These are phyloP conservation scores for Limonomyces culmigenus DNA, from an alignment of 1,284 basidiomycete genomes.

Conservation along the genomic window DNA sequence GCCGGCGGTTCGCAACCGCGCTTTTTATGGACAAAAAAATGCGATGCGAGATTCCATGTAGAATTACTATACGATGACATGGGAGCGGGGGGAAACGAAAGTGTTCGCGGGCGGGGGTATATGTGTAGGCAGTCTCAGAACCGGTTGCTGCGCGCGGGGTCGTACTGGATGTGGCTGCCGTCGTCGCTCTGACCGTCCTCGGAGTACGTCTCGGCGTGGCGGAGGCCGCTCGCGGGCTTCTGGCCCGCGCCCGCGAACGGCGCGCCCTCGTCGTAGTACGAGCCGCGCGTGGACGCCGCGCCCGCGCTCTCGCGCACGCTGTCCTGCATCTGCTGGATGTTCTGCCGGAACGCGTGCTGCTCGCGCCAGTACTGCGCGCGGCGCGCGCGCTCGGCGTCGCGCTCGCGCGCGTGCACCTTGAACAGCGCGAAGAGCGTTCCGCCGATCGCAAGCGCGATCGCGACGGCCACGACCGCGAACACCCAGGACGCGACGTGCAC, in stretches of 20 bases:
- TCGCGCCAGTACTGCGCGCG: constrained; percentile 79
- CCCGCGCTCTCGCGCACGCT: constrained; percentile 37
- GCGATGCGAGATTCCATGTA: neutral
- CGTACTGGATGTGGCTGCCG: constrained; percentile 18
- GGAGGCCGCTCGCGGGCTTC: constrained; percentile 32
- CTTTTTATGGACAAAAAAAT: neutral
- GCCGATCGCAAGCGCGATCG: constrained; percentile 62
- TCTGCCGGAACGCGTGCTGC: constrained; percentile 69
- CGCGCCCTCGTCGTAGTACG: constrained; percentile 32
- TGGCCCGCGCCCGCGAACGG: constrained; percentile 27
- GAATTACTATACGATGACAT: neutral
- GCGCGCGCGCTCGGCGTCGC: constrained; percentile 63
- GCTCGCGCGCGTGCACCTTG: constrained; percentile 51
- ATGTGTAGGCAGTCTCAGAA: neutral
- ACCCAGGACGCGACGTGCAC: constrained; percentile 50
- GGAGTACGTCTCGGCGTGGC: constrained; percentile 21
- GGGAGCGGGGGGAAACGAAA: neutral
- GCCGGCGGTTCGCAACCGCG: neutral
- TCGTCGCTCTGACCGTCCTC: constrained; percentile 21
- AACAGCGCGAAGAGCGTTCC: constrained; percentile 53
- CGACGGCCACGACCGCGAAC: constrained; percentile 55
- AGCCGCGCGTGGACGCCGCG: constrained; percentile 29
- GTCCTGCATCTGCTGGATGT: constrained; percentile 60
- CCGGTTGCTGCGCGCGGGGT: neutral
- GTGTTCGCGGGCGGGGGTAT: neutral